A percentile compares a stretch with the other conserved stretches of the same genome.
Evolutionary conservation across 306 rosid species (phyloP).

Genomic region (Coriaria nepalensis): DNA sequence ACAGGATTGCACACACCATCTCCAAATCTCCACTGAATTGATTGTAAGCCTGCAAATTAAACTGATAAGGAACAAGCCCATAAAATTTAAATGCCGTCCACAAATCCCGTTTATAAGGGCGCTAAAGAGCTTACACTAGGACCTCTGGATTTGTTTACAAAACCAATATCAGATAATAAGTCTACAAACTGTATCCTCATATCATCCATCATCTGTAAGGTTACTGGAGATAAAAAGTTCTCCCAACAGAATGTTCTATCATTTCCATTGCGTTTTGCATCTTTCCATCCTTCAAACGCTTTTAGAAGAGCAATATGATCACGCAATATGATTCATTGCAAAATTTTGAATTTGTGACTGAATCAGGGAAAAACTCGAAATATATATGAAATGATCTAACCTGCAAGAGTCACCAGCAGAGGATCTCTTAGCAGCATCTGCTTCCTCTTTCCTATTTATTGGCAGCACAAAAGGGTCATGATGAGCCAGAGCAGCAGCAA

Average conservation of each 20-base stretch:
- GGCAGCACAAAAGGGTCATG: constrained; percentile 94
- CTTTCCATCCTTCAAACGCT: constrained; percentile 95
- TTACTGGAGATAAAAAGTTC: constrained; percentile 60
- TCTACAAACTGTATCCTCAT: constrained; percentile 87
- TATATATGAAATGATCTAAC: constrained; percentile 21
- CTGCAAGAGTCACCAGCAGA: constrained; percentile 94
- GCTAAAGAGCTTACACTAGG: constrained; percentile 39
- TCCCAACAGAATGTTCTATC: constrained; percentile 83
- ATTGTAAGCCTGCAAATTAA: constrained; percentile 67
- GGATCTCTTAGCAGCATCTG: constrained; percentile 69
- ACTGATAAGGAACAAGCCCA: background rate
- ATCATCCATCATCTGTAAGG: constrained; percentile 95
- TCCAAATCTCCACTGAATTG: constrained; percentile 80
- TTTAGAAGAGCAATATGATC: constrained; percentile 91
- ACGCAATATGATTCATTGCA: constrained; percentile 24
- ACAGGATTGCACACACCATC: constrained; percentile 89
- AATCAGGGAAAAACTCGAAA: constrained; percentile 8
- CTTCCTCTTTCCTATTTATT: constrained; percentile 76
- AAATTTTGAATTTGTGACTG: constrained; percentile 12
- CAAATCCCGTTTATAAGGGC: background rate
- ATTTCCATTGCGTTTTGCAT: constrained; percentile 52
- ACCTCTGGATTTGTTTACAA: constrained; percentile 80
- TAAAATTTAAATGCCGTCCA: background rate
- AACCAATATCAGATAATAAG: constrained; percentile 78
- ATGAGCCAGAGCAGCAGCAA: constrained; percentile 90